These are phyloP conservation scores for Cylindrotheca closterium DNA, from an alignment of 108 stramenopile species.

Conservation along the genomic window DNA sequence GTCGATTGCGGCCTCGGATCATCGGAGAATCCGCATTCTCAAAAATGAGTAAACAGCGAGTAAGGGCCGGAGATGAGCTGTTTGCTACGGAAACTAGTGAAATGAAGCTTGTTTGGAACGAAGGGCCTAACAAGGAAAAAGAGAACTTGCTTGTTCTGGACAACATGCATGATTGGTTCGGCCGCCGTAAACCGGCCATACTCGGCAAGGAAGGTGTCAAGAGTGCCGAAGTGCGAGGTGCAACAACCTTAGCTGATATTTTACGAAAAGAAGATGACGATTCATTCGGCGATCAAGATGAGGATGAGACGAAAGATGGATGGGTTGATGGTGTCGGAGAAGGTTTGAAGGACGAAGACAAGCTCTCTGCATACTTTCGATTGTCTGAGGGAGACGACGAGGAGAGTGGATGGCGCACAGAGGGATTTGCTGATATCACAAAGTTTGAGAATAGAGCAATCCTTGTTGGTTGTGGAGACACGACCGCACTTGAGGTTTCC, in stretches of 20 bases:
- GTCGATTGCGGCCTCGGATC: conserved; percentile 39
- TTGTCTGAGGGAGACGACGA: conserved; percentile 88
- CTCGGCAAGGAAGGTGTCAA: conserved; percentile 83
- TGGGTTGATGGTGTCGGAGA: conserved; percentile 87
- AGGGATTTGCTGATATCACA: conserved; percentile 74
- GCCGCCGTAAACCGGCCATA: conserved; percentile 59
- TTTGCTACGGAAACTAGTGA: conserved; percentile 39
- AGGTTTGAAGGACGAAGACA: conserved; percentile 83
- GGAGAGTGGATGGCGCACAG: conserved; percentile 60
- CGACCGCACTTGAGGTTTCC: conserved; percentile 43
- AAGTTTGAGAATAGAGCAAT: conserved; percentile 59
- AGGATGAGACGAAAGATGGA: conserved; percentile 39
- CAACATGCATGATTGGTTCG: conserved; percentile 82
- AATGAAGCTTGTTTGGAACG: conserved; percentile 75
- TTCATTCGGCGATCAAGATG: conserved; percentile 43
- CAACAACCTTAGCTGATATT: conserved; percentile 73
- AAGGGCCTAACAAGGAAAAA: conserved; percentile 69
- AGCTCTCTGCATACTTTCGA: conserved; percentile 79
- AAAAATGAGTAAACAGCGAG: not conserved
- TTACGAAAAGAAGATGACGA: conserved; percentile 54
- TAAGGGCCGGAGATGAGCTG: not conserved
- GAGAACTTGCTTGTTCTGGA: conserved; percentile 70
- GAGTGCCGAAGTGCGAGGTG: conserved; percentile 68
- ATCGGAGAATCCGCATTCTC: conserved; percentile 48
- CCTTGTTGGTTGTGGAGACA: conserved; percentile 28